Percentiles rank a stretch among this genome's conserved stretches.
Conservation (phyloP, 2,329 filamentous ascomycete species). For the Venturia aucupariae region DNA sequence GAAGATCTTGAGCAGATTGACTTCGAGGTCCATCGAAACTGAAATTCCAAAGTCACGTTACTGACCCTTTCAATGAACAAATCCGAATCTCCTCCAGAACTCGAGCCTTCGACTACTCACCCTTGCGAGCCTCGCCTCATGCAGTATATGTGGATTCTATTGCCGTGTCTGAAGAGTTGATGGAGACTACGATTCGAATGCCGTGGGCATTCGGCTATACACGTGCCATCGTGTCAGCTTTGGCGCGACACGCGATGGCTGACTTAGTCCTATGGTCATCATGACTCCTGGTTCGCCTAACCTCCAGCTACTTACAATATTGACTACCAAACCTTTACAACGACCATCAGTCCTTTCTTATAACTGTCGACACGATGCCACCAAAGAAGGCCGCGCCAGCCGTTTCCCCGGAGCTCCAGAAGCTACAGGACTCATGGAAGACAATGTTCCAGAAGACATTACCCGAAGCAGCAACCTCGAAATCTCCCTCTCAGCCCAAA, state of each 20-base stretch:
- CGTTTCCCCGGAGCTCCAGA: not conserved
- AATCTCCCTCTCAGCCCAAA: slow-evolving; percentile 25
- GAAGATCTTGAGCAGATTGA: too few relatives aligned
- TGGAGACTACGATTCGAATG: too few relatives aligned
- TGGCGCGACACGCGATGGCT: not conserved
- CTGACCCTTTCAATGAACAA: too few relatives aligned
- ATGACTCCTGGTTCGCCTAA: not conserved
- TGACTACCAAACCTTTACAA: too few relatives aligned
- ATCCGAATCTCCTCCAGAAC: too few relatives aligned
- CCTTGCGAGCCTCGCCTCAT: too few relatives aligned
- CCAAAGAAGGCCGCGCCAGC: not conserved
- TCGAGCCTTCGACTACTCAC: too few relatives aligned
- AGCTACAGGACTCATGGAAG: slow-evolving; percentile 18
- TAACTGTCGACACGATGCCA: not conserved
- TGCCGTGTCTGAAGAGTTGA: too few relatives aligned
- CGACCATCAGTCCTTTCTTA: not conserved
- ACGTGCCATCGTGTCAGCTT: not conserved
- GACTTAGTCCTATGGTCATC: not conserved
- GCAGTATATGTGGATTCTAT: too few relatives aligned
- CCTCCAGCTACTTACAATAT: not conserved
- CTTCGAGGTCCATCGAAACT: too few relatives aligned
- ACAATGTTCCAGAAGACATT: slow-evolving; percentile 23
- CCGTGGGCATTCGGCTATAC: not conserved
- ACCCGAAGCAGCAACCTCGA: slow-evolving; percentile 22
- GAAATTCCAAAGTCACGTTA: too few relatives aligned